phyloP scores from a whole-genome alignment of 805 yeast species.

The Candida ortonii region DNA sequence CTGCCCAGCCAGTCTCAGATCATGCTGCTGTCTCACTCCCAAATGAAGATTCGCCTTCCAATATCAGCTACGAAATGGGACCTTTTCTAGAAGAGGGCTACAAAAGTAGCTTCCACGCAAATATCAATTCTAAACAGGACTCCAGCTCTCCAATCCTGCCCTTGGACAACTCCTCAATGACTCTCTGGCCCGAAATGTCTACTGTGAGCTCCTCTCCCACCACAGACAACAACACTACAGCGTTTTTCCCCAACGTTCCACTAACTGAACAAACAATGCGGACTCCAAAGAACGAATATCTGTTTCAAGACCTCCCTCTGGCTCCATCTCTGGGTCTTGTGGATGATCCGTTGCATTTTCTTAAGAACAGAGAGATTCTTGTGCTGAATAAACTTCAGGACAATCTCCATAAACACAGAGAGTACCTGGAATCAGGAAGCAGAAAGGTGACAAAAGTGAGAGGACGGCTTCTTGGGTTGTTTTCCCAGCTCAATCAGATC shows the following conservation, averaged over 20 bases:
- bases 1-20: not conserved
- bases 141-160: conserved; percentile 5
- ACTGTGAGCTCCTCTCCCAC: conserved; percentile 13
- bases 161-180: conserved; percentile 4
- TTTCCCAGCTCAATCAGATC: conserved; percentile 39
- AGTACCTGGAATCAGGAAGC: conserved; percentile 35
- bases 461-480: conserved; percentile 27
- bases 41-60: conserved; percentile 2
- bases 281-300: conserved; percentile 4
- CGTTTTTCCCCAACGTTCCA: conserved; percentile 2
- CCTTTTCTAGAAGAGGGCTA: conserved; percentile 23
- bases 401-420: conserved; percentile 28
- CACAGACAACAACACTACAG: conserved; percentile 3
- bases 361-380: conserved; percentile 31
- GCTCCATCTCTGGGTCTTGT: conserved; percentile 22
- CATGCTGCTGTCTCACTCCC: not conserved
- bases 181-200: conserved; percentile 14
- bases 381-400: conserved; percentile 25
- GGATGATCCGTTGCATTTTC: conserved; percentile 34
- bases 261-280: not conserved
- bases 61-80: conserved; percentile 18
- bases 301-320: conserved; percentile 10
- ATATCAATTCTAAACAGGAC: not conserved
- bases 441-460: conserved; percentile 32
- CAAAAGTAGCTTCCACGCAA: conserved; percentile 9